These are phyloP conservation scores for Cadophora sp. DNA, from an alignment of 2,329 filamentous ascomycete genomes.

Conservation along the genomic window DNA sequence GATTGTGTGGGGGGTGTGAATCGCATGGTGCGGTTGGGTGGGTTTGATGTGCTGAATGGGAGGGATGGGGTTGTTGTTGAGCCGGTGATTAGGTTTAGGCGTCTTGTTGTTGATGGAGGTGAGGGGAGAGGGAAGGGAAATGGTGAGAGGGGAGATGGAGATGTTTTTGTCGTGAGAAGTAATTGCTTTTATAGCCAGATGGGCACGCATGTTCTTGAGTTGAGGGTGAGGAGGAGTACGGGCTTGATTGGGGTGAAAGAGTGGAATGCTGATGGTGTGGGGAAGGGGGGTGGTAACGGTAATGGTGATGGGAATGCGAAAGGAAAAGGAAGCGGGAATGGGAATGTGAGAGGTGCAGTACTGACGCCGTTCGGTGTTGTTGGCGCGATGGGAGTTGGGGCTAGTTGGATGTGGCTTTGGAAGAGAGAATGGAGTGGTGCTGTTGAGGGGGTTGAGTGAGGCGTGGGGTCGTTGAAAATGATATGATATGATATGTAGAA, in stretches of 20 bases:
- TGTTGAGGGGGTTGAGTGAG: background rate
- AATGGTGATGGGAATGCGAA: too few species aligned
- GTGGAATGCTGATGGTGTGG: background rate
- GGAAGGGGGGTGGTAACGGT: background rate
- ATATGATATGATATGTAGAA: too few species aligned
- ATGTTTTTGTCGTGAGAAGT: background rate
- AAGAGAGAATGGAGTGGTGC: background rate
- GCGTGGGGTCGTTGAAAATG: too few species aligned
- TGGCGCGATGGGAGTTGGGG: background rate
- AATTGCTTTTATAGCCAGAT: slow-evolving; percentile 2
- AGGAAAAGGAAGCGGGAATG: background rate
- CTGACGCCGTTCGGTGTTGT: background rate
- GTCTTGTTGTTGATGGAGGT: background rate
- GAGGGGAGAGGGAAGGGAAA: background rate
- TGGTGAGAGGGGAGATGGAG: background rate
- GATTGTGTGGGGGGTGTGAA: slow-evolving; percentile 5
- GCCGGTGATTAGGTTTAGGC: background rate
- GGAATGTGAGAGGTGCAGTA: background rate
- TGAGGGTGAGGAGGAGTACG: background rate
- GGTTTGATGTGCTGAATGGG: background rate
- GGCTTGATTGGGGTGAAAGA: background rate
- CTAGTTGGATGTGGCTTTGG: slow-evolving; percentile 6
- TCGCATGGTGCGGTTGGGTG: background rate
- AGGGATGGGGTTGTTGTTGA: background rate
- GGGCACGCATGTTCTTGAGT: background rate